Evolutionary conservation across 2,329 filamentous ascomycete genomes (phyloP).

Genomic region (Talaromyces sp.): DNA sequence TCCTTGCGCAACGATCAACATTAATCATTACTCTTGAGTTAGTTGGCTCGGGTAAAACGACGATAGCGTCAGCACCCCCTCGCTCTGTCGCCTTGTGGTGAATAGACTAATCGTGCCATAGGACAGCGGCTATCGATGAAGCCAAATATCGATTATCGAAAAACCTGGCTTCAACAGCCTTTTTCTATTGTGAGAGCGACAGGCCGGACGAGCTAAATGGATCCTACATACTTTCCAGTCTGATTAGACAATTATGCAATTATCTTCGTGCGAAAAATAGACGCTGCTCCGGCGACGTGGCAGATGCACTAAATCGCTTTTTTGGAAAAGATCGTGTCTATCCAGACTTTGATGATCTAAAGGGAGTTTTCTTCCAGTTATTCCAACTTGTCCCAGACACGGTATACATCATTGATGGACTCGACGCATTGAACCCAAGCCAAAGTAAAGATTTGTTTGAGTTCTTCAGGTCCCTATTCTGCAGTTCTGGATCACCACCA

Average conservation of each 20-base stretch:
- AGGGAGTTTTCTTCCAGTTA: not conserved
- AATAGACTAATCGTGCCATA: not conserved
- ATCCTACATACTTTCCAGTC: not conserved
- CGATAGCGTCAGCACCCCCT: not conserved
- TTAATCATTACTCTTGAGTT: not conserved
- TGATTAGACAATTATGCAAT: constrained; percentile 6
- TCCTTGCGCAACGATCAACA: not conserved
- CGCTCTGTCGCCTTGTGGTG: not conserved
- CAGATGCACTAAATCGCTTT: not conserved
- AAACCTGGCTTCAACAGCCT: not conserved
- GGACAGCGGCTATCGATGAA: not conserved
- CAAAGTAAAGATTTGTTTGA: not conserved
- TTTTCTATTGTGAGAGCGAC: constrained; percentile 8
- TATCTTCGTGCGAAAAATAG: not conserved
- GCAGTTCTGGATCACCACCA: not conserved
- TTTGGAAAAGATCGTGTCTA: not conserved
- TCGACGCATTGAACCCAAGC: not conserved
- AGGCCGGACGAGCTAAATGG: not conserved
- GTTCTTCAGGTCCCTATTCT: not conserved
- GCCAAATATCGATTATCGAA: not conserved
- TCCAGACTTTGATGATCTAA: constrained; percentile 3
- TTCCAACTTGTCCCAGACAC: not conserved
- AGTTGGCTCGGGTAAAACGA: constrained; percentile 15
- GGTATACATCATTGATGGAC: constrained; percentile 2
- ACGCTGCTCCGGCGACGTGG: not conserved